Evolutionary conservation across 192 early-diverging fungal genomes (phyloP).

Genomic region (Coemansia sp.): DNA sequence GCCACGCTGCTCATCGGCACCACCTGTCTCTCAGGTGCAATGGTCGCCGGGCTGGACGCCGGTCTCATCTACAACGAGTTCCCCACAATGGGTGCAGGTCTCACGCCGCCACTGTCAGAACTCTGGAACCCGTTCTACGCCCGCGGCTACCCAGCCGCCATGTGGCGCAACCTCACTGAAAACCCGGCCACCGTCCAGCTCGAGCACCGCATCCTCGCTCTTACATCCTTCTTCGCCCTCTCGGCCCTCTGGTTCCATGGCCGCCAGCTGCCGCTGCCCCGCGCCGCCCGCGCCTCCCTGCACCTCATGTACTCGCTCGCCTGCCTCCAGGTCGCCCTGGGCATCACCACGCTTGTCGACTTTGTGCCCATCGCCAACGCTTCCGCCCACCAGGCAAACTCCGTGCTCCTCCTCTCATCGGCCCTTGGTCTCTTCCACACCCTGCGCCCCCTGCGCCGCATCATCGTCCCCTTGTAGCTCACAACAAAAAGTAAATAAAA

Average conservation of each 20-base stretch:
- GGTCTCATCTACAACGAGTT: constrained; percentile 98
- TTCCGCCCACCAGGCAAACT: constrained; percentile 93
- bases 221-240: constrained; percentile 73
- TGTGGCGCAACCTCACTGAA: constrained; percentile 90
- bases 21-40: constrained; percentile 88
- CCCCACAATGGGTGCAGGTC: constrained; percentile 85
- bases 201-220: constrained; percentile 89
- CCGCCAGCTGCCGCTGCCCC: constrained; percentile 70
- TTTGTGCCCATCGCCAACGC: constrained; percentile 92
- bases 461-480: constrained; percentile 13
- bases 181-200: constrained; percentile 96
- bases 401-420: constrained; percentile 79
- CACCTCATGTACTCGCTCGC: constrained; percentile 76
- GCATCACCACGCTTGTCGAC: constrained; percentile 91
- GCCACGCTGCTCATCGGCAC: constrained; percentile 67
- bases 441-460: constrained; percentile 38
- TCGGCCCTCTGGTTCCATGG: constrained; percentile 75
- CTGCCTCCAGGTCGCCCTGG: constrained; percentile 77
- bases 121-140: constrained; percentile 55
- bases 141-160: constrained; percentile 24
- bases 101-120: constrained; percentile 75
- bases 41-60: constrained; percentile 96
- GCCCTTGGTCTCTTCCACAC: constrained; percentile 54
- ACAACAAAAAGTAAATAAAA: background rate
- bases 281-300: constrained; percentile 63